Base-by-base conservation (phyloP, 108 stramenopile species). In the Skeletonema costatum region DNA sequence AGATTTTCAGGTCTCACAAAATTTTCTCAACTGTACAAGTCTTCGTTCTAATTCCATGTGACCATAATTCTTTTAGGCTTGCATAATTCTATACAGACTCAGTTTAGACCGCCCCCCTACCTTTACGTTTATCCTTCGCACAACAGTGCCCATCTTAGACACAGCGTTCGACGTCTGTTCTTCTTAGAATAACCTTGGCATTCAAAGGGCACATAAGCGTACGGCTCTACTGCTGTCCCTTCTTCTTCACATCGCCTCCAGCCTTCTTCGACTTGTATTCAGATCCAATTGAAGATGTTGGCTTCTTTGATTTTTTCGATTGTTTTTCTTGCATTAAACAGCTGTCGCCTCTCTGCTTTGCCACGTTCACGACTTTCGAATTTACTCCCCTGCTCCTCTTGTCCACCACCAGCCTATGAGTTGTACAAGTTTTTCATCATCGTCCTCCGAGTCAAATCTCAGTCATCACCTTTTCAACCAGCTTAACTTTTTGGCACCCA, bases 161-260 rank as follows among this genome's bases (percentile, higher is more conserved):
- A 97, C 90, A 21, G 96, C 89, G 10, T 83, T 76, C 14, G 85
- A 78, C n/a, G n/a, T 30, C 95, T 76, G 59, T 96, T 95, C 76
- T 97, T 97, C 83, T 92, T 95, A 0, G 94, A 81, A 51, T 92
- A 94, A 59, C 87, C 60, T 89, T 92, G 0, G 92, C 93, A 77
- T 98, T 92, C 70, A 98, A n/a, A 60, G 32, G 96, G 96, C 32
- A 98, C 90, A 75, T 87, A 98, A 0, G 97, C 97, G 71, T 97
- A 97, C 11, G 97, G 97, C 68, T 97, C 95, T 87, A 91, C 81
- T 92, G 93, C 51, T 92, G 91, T 25, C 91, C 95, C 86, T 96
- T 95, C 64, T 89, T 90, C 78, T 76, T 92, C 30, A 92, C 92
- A 83, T 98, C 97, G 19, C 97, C 97, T 11, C 97, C 97, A 39